Evolutionary conservation across 192 early-diverging fungal genomes (phyloP), one percentile per base, ranked within the genome.

Genomic region (Mortierella hygrophila): DNA sequence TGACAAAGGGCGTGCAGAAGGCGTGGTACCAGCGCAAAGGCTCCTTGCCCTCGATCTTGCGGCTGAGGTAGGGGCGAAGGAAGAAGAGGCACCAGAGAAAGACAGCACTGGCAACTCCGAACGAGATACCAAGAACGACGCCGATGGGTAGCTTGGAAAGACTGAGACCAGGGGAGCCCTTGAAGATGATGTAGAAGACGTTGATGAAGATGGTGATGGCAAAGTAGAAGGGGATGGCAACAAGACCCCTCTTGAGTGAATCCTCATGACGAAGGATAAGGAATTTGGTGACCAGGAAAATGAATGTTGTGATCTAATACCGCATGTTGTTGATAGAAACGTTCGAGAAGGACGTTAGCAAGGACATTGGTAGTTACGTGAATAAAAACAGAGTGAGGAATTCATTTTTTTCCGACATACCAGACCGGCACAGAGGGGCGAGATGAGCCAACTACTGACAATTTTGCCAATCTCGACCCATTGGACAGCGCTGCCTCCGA

Each of bases 201-300:
- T 91, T 91, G 85, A 96, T 92, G 60, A 90, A 88, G 37, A 92
- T 82, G 26, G 95, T 95, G 57, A 94, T 74, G 54, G 91, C 92
- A 76, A 96, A 94, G 88, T 95, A 96, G 74, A 94, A 78, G 4
- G 95, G 95, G n/a, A 97, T 88, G 29, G 93, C 90, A 52, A 76
- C 89, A 63, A 95, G 89, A 44, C 94, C 95, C 26, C 93, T 90
- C 72, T 91, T 88, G 52, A 96, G 89, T 46, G 93, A 92, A 47
- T 75, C 44, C 83, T 95, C 93, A 3, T 90, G 88, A 57, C 89
- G 81, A 47, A 96, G 89, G 52, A 96, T 88, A 79, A 92, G 83
- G 83, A 89, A 93, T 72, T 95, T 93, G 37, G 94, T 95, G 41
- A 92, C 90, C 21, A 92, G 70, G 82, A 93, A 96, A 71, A 97